phyloP scores from a whole-genome alignment of 2,329 filamentous ascomycete species.

The Monilinia fructicola region DNA sequence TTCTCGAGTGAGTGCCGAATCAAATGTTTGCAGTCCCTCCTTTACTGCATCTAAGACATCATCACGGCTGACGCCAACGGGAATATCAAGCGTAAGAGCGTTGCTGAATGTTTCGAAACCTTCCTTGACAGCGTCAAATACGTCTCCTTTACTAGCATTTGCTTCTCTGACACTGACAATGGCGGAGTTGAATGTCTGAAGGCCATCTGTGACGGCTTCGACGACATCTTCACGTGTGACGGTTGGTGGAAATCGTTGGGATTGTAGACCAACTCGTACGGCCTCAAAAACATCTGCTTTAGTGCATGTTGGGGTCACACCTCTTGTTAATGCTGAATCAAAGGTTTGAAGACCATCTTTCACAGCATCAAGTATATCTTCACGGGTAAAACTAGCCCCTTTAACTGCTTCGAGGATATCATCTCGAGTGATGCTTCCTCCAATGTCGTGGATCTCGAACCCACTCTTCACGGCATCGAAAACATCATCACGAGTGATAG shows the following conservation, averaged over 20 bases:
- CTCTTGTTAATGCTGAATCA: constrained; percentile 42
- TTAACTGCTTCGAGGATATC: constrained; percentile 65
- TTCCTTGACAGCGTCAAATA: constrained; percentile 59
- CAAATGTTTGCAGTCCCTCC: constrained; percentile 72
- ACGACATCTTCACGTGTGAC: constrained; percentile 62
- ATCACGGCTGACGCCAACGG: constrained; percentile 62
- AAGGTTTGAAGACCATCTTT: constrained; percentile 57
- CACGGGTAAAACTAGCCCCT: constrained; percentile 59
- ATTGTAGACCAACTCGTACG: constrained; percentile 70
- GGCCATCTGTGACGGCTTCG: constrained; percentile 61
- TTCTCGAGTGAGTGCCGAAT: constrained; percentile 61
- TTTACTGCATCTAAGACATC: constrained; percentile 86
- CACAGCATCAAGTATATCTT: constrained; percentile 64
- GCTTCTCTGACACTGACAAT: constrained; percentile 61
- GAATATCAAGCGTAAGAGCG: constrained; percentile 59
- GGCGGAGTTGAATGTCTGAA: constrained; percentile 53
- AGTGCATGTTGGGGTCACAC: constrained; percentile 53
- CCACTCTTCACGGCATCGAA: constrained; percentile 64
- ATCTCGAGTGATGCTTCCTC: constrained; percentile 61
- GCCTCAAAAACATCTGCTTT: constrained; percentile 84
- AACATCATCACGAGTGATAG: constrained; percentile 61
- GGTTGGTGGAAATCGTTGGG: constrained; percentile 69
- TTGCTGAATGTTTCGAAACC: constrained; percentile 56
- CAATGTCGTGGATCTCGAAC: constrained; percentile 61
- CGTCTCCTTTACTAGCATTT: constrained; percentile 52